Base-by-base conservation (phyloP, 75 land plant genomes). In the Pseudotsuga menziesii region DNA sequence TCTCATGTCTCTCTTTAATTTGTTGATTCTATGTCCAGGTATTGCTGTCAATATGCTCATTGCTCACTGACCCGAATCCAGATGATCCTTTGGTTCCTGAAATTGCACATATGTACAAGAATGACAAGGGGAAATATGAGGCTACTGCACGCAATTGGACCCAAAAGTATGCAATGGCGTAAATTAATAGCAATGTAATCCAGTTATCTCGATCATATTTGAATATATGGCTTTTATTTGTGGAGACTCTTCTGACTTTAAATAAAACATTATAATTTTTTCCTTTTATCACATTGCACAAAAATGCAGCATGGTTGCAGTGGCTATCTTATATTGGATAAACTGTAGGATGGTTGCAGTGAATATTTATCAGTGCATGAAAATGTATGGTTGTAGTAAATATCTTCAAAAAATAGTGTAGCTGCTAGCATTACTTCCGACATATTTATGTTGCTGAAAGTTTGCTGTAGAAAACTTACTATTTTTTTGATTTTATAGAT, bases 81-180 rank as follows among this genome's bases (percentile, higher is more conserved):
- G 91, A 90, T 56, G 91, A 90, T 76, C 91, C 91, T 6, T 83
- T 90, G 57, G 91, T 90, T 54, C 91, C 91, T 22, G 91, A 90
- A 81, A 90, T 90, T 74, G 91, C 91, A 32, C 91, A 90, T 60
- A 88, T 90, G 91, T 90, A 86, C 85, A 90, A 90, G 85, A 88
- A 61, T 22, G 91, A 90, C 77, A 78, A 82, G 61, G 56, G 76
- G 57, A 90, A 90, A 76, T 90, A 90, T 63, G 91, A 90, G 58
- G 83, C 88, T 32, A 90, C 84, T 12, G 90, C 90, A 29, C 76
- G 90, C 58, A 84, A 82, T 79, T 88, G 90, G 90, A 88, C 90
- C 26, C 90, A 83, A 74, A 90, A 90, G 71, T 90, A 90, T 85
- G 90, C 91, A 41, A 90, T 88, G 91, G 83, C 81, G n/a, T 80